Evolutionary conservation across 805 yeast species (phyloP).

Genomic region (Yarrowia porcina): DNA sequence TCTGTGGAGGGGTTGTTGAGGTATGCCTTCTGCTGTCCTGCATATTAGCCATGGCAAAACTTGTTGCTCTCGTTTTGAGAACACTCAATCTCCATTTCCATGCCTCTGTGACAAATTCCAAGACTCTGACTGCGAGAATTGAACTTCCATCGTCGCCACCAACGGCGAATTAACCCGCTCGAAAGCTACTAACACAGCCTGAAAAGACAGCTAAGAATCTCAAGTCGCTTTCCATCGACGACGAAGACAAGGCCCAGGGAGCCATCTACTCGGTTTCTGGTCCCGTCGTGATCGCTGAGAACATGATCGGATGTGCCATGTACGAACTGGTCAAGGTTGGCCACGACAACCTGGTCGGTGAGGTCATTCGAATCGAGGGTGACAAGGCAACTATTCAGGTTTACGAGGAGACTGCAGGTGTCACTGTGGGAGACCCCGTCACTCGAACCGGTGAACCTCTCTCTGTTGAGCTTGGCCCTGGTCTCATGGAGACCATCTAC

Average conservation of each 20-base stretch:
- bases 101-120: too few species aligned
- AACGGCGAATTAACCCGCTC: not conserved
- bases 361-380: conserved; percentile 92
- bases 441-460: conserved; percentile 98
- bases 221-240: conserved; percentile 70
- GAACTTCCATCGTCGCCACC: not conserved
- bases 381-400: conserved; percentile 99
- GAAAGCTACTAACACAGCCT: conserved; percentile 36
- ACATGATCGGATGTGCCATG: conserved; percentile 99
- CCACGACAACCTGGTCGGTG: conserved; percentile 95
- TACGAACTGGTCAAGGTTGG: conserved; percentile 98
- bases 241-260: conserved; percentile 69
- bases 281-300: conserved; percentile 95
- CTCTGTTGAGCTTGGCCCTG: conserved; percentile 98
- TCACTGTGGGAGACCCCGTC: conserved; percentile 98
- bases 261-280: conserved; percentile 91
- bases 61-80: too few species aligned
- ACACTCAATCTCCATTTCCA: too few species aligned
- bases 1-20: too few species aligned
- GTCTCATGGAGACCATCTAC: conserved; percentile 97
- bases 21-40: too few species aligned
- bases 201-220: conserved; percentile 96
- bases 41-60: too few species aligned
- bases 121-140: too few species aligned
- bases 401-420: conserved; percentile 99